Evolutionary conservation across 2,329 filamentous ascomycete species (phyloP), one percentile per base, ranked within the genome.

Genomic region (Trichophyton rubrum): DNA sequence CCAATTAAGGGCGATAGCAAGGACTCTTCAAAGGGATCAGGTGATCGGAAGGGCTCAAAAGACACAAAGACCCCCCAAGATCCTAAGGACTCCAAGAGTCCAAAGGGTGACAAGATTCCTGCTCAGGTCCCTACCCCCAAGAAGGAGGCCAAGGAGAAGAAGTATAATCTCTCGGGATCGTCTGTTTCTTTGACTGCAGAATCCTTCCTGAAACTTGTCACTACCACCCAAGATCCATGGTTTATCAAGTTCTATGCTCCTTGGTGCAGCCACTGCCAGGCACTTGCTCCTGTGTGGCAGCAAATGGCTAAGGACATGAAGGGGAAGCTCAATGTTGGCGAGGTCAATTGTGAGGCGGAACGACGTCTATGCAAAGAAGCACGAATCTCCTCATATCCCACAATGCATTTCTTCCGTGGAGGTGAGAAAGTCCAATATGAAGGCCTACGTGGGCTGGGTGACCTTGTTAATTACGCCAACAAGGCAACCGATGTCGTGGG

Each of bases 181-280:
- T 95, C 90, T 5, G 79, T 90, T 38, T 75, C 85, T 5, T 80
- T 99, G 59, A 90, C 85, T 1, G 86, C 88, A 0, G 90, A 96
- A 70, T 89, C 80, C 64, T 99, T 99, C 77, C 87, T 95, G 71
- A 85, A 83, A 61, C 78, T 87, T 41, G 91, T 99, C 55, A 95
- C 90, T 2, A 88, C 86, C 71, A 90, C 90, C 0, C 84, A 88
- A 64, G 90, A 97, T 64, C 87, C 91, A 4, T 99, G 93, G 93
- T 96, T 99, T 70, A 85, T 99, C 79, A 99, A 99, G 74, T 97
- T 99, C 72, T 97, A 96, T 72, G 91, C 90, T 17, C 95, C 93
- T 4, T 97, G 92, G 93, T 99, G 93, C 73, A 85, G 86, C 67
- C 93, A 99, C 75, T 99, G 95, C 74, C 89, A 96, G 75, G 89